These are phyloP conservation scores for Pharnaceum exiguum DNA, from an alignment of 148 eudicot genomes.

Conservation along the genomic window DNA sequence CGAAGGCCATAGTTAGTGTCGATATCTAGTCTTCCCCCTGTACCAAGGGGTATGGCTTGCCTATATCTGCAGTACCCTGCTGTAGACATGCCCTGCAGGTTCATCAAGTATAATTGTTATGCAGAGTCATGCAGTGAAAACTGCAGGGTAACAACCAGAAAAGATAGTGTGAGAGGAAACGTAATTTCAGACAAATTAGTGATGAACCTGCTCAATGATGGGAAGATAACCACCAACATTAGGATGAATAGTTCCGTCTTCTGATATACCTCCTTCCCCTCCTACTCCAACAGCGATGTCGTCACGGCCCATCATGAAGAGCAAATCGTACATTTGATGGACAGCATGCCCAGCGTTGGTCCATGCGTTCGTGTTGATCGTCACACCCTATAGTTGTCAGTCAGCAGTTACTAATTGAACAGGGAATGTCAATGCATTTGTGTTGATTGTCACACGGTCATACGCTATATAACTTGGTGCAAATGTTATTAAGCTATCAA, in stretches of 20 bases:
- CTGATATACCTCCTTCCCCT: conserved; percentile 82
- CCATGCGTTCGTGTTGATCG: conserved; percentile 75
- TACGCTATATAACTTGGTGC: not conserved
- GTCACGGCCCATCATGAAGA: conserved; percentile 88
- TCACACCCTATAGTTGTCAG: conserved; percentile 49
- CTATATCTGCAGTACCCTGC: conserved; percentile 79
- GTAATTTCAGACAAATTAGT: not conserved
- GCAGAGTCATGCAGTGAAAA: not conserved
- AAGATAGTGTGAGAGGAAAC: not conserved
- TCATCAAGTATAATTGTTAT: not conserved
- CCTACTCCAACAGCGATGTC: conserved; percentile 81
- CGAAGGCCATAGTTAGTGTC: conserved; percentile 73
- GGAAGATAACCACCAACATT: conserved; percentile 92
- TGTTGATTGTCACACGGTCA: not conserved
- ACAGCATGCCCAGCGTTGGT: conserved; percentile 79
- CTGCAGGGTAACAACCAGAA: not conserved
- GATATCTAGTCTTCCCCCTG: conserved; percentile 60
- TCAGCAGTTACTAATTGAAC: not conserved
- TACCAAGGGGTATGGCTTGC: conserved; percentile 75
- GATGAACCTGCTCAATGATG: conserved; percentile 51
- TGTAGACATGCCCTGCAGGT: conserved; percentile 58
- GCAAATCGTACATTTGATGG: conserved; percentile 76
- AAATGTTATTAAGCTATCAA: no score
- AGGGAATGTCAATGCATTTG: not conserved
- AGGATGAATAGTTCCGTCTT: conserved; percentile 55